These are phyloP conservation scores for Calonectria pauciramosa DNA, from an alignment of 2,329 filamentous ascomycete genomes.

Conservation along the genomic window DNA sequence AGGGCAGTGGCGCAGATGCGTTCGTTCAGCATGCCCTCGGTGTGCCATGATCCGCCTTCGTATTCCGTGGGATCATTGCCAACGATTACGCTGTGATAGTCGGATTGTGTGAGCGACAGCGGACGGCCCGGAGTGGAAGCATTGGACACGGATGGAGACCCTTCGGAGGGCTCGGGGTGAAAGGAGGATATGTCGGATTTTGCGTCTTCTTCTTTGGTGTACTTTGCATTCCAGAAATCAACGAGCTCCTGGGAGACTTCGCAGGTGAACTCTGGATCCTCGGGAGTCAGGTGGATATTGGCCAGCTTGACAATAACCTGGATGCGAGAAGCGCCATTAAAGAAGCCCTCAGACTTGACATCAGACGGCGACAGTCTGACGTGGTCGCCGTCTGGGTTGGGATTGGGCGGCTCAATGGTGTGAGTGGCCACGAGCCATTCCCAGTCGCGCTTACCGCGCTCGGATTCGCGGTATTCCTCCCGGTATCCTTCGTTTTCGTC, in stretches of 20 bases:
- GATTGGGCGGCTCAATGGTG: constrained; percentile 30
- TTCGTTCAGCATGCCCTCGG: constrained; percentile 72
- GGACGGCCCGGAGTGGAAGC: not conserved
- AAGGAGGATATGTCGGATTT: not conserved
- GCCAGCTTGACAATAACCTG: constrained; percentile 76
- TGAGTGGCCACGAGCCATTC: constrained; percentile 49
- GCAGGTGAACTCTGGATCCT: constrained; percentile 57
- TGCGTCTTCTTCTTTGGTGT: not conserved
- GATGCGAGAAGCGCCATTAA: constrained; percentile 52
- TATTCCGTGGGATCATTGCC: constrained; percentile 50
- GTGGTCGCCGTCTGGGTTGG: not conserved
- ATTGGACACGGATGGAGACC: not conserved
- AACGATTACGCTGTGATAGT: not conserved
- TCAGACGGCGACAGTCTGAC: constrained; percentile 34
- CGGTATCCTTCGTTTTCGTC: constrained; percentile 31
- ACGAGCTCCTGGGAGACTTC: not conserved
- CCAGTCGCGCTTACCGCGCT: constrained; percentile 39
- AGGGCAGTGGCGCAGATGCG: constrained; percentile 74
- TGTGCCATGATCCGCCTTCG: constrained; percentile 66
- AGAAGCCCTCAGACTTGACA: constrained; percentile 47
- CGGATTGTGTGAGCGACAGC: not conserved
- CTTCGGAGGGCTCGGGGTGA: not conserved
- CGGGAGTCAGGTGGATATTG: constrained; percentile 71
- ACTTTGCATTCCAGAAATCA: not conserved
- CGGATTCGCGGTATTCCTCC: constrained; percentile 32